phyloP scores from a whole-genome alignment of 2,329 filamentous ascomycete species.

The Pyricularia grisea region DNA sequence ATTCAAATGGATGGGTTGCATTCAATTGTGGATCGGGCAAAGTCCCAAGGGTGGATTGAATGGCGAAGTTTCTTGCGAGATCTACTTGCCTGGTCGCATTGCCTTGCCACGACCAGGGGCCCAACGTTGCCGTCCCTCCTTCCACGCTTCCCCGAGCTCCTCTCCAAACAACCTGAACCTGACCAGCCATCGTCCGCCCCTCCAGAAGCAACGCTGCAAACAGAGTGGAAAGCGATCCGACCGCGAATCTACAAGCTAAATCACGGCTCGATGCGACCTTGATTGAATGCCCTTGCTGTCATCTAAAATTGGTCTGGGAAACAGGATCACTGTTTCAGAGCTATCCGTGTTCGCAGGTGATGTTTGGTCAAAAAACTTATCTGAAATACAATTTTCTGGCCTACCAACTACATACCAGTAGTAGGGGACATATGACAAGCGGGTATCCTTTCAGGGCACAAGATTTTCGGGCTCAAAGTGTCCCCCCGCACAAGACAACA shows the following conservation, averaged over 20 bases:
- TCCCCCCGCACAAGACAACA: neutral
- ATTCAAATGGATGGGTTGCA: slow-evolving; percentile 1
- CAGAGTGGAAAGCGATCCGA: neutral
- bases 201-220: slow-evolving; percentile 1
- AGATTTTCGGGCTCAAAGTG: neutral
- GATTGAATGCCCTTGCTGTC: neutral
- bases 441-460: neutral
- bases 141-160: neutral
- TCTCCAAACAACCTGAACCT: neutral
- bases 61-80: slow-evolving; percentile 12
- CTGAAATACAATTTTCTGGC: neutral
- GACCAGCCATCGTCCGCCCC: neutral
- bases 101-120: neutral
- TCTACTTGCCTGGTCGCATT: slow-evolving; percentile 5
- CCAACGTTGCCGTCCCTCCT: neutral
- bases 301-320: neutral
- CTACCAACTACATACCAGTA: no score
- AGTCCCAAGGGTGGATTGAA: slow-evolving; percentile 5
- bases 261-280: neutral
- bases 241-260: neutral
- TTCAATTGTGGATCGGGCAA: slow-evolving; percentile 1
- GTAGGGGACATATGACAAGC: neutral
- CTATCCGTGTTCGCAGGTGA: neutral
- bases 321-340: neutral
- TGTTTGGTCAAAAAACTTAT: neutral